Evolutionary conservation across 2,329 filamentous ascomycete genomes (phyloP).

Genomic region (Neophaeococcomyces mojaviensis): DNA sequence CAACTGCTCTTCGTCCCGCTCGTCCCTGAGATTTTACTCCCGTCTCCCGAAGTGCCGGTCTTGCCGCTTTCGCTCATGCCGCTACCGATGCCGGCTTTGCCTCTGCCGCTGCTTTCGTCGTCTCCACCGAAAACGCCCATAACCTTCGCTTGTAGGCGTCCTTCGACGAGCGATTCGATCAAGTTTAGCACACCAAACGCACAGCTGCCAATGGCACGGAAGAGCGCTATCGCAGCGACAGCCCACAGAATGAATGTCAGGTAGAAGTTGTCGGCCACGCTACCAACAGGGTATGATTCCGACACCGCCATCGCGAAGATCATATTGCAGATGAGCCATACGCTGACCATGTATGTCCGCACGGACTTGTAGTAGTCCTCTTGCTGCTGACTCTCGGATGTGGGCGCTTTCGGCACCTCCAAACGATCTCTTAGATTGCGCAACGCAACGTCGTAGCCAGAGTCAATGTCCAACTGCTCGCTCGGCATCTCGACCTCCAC

Average conservation of each 20-base stretch:
- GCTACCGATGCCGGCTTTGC: slow-evolving; percentile 13
- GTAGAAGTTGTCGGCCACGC: slow-evolving; percentile 78
- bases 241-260: slow-evolving; percentile 88
- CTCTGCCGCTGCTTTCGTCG: slow-evolving; percentile 17
- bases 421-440: slow-evolving; percentile 90
- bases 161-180: slow-evolving; percentile 79
- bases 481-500: slow-evolving; percentile 97
- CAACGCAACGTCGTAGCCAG: slow-evolving; percentile 91
- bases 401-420: slow-evolving; percentile 59
- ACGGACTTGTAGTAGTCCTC: slow-evolving; percentile 98
- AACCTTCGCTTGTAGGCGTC: slow-evolving; percentile 55
- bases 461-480: slow-evolving; percentile 97
- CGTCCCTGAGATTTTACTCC: slow-evolving; percentile 1
- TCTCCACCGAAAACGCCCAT: slow-evolving; percentile 21
- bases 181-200: slow-evolving; percentile 78
- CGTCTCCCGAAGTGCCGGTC: slow-evolving; percentile 5
- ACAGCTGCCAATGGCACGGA: slow-evolving; percentile 74
- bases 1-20: slow-evolving; percentile 3
- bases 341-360: slow-evolving; percentile 93
- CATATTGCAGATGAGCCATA: slow-evolving; percentile 89
- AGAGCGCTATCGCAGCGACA: slow-evolving; percentile 77
- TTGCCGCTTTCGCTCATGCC: slow-evolving; percentile 14
- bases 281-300: slow-evolving; percentile 68
- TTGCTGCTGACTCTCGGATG: slow-evolving; percentile 75
- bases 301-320: slow-evolving; percentile 88